Conservation (phyloP, 176 grass and related monocot species). For the Carex pumila region DNA sequence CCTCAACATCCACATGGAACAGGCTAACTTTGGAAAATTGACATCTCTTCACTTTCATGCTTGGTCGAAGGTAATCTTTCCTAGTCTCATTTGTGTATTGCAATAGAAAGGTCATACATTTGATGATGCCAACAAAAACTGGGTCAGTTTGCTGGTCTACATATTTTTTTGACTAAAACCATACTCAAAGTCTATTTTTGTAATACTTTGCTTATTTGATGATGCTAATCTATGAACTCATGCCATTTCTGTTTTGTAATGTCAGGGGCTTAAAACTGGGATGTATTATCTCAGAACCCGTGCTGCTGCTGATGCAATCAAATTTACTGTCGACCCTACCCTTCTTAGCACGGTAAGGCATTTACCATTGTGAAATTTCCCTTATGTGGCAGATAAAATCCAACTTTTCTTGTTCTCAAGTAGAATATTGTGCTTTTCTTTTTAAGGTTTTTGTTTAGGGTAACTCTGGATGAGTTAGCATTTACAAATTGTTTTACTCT, state of each 20-base stretch:
- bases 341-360: slow-evolving; percentile 35
- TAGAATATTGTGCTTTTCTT: not conserved
- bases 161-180: not conserved
- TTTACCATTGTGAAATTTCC: not conserved
- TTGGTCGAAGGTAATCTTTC: slow-evolving; percentile 78
- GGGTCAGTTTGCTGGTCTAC: not conserved
- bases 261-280: slow-evolving; percentile 91
- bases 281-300: slow-evolving; percentile 97
- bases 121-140: not conserved
- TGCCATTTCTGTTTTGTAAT: not conserved
- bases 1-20: slow-evolving; percentile 98
- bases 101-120: not conserved
- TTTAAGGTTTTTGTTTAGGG: not conserved
- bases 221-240: not conserved
- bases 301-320: slow-evolving; percentile 90
- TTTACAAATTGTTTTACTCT: not conserved
- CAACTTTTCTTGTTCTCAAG: not conserved
- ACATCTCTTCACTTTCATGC: slow-evolving; percentile 94
- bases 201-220: not conserved
- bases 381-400: not conserved
- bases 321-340: slow-evolving; percentile 86
- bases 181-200: not conserved
- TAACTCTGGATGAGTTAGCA: not conserved
- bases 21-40: slow-evolving; percentile 88
- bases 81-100: not conserved